phyloP scores from a whole-genome alignment of 2,329 filamentous ascomycete genomes.

The Monosporascus sp. region DNA sequence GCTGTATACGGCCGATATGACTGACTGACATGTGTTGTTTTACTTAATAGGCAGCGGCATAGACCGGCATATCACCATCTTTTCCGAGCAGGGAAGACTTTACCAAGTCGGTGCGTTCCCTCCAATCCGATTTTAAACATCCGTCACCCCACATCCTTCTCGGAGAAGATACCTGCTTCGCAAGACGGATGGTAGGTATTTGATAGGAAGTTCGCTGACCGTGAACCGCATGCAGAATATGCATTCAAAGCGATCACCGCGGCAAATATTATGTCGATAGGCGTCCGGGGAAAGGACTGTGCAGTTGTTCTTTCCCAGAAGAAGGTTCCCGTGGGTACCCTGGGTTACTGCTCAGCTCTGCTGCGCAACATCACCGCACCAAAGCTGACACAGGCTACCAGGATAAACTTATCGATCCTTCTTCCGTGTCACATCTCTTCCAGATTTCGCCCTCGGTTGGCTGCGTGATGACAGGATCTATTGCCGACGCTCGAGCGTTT shows the following conservation, averaged over 20 bases:
- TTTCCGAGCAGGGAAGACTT: constrained; percentile 95
- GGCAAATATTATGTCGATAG: constrained; percentile 97
- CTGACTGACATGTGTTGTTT: constrained; percentile 15
- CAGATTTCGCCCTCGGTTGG: constrained; percentile 92
- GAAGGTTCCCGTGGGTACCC: constrained; percentile 85
- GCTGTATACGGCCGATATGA: constrained; percentile 7
- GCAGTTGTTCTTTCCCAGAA: constrained; percentile 97
- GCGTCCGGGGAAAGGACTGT: constrained; percentile 92
- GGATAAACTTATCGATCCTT: constrained; percentile 98
- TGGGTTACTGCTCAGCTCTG: constrained; percentile 13
- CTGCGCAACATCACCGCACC: constrained; percentile 9
- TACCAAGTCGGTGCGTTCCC: constrained; percentile 92
- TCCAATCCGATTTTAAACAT: constrained; percentile 5
- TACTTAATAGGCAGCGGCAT: constrained; percentile 67
- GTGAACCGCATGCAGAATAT: constrained; percentile 66
- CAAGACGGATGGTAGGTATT: neutral
- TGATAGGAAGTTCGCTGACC: constrained; percentile 14
- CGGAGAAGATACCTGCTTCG: constrained; percentile 2
- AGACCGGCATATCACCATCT: constrained; percentile 99
- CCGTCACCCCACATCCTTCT: constrained; percentile 6
- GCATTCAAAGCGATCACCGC: constrained; percentile 99
- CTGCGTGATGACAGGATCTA: constrained; percentile 97
- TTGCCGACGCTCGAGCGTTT: constrained; percentile 91
- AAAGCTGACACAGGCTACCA: constrained; percentile 38
- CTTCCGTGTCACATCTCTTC: constrained; percentile 97